phyloP scores from a whole-genome alignment of 2,329 filamentous ascomycete genomes.

The Botrytis squamosa region DNA sequence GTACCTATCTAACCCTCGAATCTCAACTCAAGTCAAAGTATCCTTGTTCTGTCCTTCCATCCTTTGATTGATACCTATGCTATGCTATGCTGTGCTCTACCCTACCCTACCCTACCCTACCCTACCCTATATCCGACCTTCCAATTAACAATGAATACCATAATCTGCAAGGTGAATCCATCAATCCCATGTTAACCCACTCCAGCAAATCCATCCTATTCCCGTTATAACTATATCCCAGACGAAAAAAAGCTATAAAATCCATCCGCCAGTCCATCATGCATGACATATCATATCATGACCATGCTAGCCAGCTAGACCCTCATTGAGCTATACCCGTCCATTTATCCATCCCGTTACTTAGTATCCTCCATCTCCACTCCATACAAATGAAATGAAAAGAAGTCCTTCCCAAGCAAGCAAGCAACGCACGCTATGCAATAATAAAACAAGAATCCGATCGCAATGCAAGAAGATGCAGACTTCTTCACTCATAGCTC shows the following conservation, averaged over 20 bases:
- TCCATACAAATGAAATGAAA: slow-evolving; percentile 5
- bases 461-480: not conserved
- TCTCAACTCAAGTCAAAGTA: not conserved
- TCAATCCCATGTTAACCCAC: not conserved
- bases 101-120: not conserved
- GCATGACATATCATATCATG: slow-evolving; percentile 9
- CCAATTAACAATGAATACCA: not conserved
- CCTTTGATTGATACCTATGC: not conserved
- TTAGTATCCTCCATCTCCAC: not conserved
- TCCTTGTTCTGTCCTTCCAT: not conserved
- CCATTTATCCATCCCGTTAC: not conserved
- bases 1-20: not conserved
- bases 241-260: not conserved
- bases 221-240: not conserved
- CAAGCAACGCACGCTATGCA: slow-evolving; percentile 9
- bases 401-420: not conserved
- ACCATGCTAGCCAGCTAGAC: slow-evolving; percentile 6
- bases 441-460: not conserved
- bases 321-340: not conserved
- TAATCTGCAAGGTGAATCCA: not conserved
- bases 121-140: not conserved
- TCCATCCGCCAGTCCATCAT: not conserved
- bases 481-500: not conserved
- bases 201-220: not conserved
- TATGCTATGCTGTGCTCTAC: not conserved